These are phyloP conservation scores for Metschnikowia bowlesiae DNA, from an alignment of 805 yeast genomes.

Conservation along the genomic window DNA sequence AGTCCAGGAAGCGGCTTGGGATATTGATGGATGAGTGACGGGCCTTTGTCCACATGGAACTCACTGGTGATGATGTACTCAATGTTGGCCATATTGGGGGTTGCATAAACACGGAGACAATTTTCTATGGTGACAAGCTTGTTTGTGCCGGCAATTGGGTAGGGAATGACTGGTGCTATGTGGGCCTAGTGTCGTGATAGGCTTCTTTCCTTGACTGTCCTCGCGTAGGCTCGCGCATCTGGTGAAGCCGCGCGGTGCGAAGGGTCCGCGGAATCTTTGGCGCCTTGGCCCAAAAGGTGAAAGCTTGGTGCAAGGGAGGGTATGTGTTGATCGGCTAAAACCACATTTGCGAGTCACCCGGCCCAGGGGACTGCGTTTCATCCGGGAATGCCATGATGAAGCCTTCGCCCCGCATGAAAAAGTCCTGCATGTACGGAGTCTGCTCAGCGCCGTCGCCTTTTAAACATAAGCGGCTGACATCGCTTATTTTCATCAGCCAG, in stretches of 20 bases:
- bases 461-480: neutral
- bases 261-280: neutral
- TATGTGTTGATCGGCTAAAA: too few relatives aligned
- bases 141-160: neutral
- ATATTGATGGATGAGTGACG: slow-evolving; percentile 56
- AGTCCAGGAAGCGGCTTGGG: slow-evolving; percentile 44
- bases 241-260: neutral
- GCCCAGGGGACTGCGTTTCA: neutral
- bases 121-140: neutral
- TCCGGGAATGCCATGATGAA: neutral
- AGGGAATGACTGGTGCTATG: neutral
- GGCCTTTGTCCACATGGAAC: slow-evolving; percentile 75
- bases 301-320: neutral
- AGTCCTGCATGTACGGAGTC: neutral
- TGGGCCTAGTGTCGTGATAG: neutral
- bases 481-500: neutral
- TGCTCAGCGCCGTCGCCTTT: neutral
- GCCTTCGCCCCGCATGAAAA: neutral
- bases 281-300: neutral
- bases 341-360: neutral
- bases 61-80: slow-evolving; percentile 66
- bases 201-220: neutral
- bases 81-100: slow-evolving; percentile 31
- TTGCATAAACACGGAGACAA: neutral
- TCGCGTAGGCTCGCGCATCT: slow-evolving; percentile 1